Base-by-base conservation (phyloP, 2,329 filamentous ascomycete genomes). In the Colletotrichum tanaceti region DNA sequence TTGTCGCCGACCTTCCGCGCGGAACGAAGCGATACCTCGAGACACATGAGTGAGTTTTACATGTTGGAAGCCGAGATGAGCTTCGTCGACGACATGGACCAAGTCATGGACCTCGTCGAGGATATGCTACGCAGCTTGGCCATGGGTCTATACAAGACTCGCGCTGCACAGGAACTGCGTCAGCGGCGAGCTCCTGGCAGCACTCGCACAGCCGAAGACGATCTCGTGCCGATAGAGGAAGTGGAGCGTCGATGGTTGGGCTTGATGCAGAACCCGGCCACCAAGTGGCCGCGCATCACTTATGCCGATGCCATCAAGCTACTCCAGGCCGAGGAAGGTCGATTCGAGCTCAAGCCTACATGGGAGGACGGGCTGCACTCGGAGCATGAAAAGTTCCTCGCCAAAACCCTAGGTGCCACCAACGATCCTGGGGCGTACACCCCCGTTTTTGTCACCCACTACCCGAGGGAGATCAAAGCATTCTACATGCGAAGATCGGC, bases 1-100 rank as follows among this genome's bases (percentile, higher is more conserved):
- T 82, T 99, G 13, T 96, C 94, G 5, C 96, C 96, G 3, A 97
- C 94, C 0, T 99, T 99, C 77, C 89, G 96, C 44, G 96, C 96
- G 4, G 96, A 98, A 79, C 90, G 90, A 76, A 98, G 94, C 79
- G 94, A 98, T 76, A 98, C 96, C 0, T 90, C 94, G 6, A 90
- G 96, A 35, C 96, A 99, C 80, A 84, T 99, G 70, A 97, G 93
- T 82, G 96, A 99, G 77, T 98, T 99, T 75, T 98, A 98, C 81
- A 98, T 99, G 96, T 87, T 99, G 2, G 96, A 99, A 80, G 94
- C 91, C 18, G 96, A 99, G 79, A 84, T 94, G 77, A 91, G 89
- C 74, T 97, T 97, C 77, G 87, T 91, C 49, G 85, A 92, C 54
- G 82, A 89, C 71, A 84, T 97, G 72, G 82, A 86, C 38, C 82